Evolutionary conservation across 495 filamentous ascomycete genomes (phyloP), one percentile per base, ranked within the genome.

Genomic region (Penicillium desertorum): DNA sequence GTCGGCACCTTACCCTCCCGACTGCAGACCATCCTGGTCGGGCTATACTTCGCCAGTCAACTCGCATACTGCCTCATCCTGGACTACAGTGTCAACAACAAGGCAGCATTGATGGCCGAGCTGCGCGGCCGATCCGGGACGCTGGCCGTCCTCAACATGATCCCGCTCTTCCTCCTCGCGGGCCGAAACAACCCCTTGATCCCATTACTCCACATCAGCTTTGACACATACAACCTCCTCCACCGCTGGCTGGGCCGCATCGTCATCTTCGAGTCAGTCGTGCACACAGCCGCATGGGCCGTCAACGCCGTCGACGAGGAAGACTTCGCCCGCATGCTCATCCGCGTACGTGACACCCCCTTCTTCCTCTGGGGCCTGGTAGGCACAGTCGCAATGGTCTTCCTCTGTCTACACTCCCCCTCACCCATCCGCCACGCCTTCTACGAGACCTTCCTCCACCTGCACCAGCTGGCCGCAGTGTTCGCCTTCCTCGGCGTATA

Each of bases 181-280:
- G 86, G 91, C 20, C 86, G 93, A 62, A 98, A 98, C 76, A 98
- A 96, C 68, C 90, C 90, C 16, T 75, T 97, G n/a, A 96, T 96
- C 59, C 68, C 77, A 6, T 71, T 96, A 14, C 78, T 96, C 61
- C 85, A 84, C 27, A 85, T 98, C 72, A 93, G 90, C 70, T 98
- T 96, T 73, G 95, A 98, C 75, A 96, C 92, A 0, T 97, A 91
- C 80, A 98, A 97, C 71, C 78, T 97, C 27, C 74, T 98, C 29
- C 94, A 98, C 71, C 86, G 94, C 37, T 98, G 94, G 93, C 86
- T 98, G 53, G 94, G 93, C 22, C 88, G 94, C 19, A 86, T 96
- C 22, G 84, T 95, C 7, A 85, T 89, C 19, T 44, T 93, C 14
- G 89, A 98, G 69, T 77, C 85, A 5, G 42, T 96, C 46, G 78